Evolutionary conservation across 202 grass and related monocot genomes (phyloP).

Genomic region (Panicum virgatum): DNA sequence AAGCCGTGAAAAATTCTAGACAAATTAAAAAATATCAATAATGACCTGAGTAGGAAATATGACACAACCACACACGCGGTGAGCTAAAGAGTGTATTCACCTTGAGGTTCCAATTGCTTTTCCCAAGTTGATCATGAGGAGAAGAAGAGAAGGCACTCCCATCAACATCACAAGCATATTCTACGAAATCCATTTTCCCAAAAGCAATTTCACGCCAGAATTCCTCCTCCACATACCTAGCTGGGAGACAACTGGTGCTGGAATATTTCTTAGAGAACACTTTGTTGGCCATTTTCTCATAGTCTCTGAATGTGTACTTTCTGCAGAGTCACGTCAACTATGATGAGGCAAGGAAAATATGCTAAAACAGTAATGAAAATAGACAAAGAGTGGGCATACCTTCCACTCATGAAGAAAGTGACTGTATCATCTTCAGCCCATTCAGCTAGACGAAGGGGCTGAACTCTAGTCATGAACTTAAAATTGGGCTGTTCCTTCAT

Average conservation of each 20-base stretch:
- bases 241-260: conserved; percentile 72
- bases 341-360: conserved; percentile 17
- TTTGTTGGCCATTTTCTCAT: conserved; percentile 96
- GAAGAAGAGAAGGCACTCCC: conserved; percentile 99
- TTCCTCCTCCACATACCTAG: conserved; percentile 87
- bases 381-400: conserved; percentile 42
- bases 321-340: conserved; percentile 48
- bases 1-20: conserved; percentile 83
- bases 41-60: neutral
- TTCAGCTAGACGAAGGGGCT: conserved; percentile 82
- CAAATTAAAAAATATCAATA: conserved; percentile 22
- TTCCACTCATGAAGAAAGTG: conserved; percentile 96
- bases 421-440: conserved; percentile 82
- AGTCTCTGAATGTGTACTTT: conserved; percentile 96
- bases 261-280: conserved; percentile 85
- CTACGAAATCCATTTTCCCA: conserved; percentile 90
- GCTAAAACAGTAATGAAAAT: conserved; percentile 8
- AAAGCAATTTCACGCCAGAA: conserved; percentile 99
- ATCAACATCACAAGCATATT: conserved; percentile 99
- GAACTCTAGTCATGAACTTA: conserved; percentile 92
- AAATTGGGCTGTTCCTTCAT: conserved; percentile 84
- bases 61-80: neutral
- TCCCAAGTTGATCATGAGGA: conserved; percentile 72
- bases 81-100: conserved; percentile 34
- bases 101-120: conserved; percentile 98